These are phyloP conservation scores for Aristolochia californica DNA, from an alignment of 164 flowering plant species.

Conservation along the genomic window DNA sequence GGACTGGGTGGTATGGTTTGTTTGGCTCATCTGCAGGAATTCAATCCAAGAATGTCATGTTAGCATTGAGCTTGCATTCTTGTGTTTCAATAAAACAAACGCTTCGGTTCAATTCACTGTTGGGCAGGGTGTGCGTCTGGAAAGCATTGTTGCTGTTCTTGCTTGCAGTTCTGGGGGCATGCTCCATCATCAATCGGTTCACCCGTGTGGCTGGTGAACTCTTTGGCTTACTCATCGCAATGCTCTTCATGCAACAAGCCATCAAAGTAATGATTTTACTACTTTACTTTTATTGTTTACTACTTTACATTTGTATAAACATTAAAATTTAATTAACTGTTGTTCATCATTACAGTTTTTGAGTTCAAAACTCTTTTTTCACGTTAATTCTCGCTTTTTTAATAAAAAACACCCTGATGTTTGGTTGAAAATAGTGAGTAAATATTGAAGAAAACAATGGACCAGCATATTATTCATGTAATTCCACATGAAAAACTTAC, in stretches of 20 bases:
- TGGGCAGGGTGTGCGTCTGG: slow-evolving; percentile 91
- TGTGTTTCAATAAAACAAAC: not conserved
- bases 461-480: too few species aligned
- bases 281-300: not conserved
- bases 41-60: not conserved
- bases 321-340: too few species aligned
- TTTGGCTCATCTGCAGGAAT: not conserved
- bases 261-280: slow-evolving; percentile 44
- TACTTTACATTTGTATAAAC: too few species aligned
- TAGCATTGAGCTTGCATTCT: not conserved
- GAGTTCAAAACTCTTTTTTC: too few species aligned
- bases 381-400: too few species aligned
- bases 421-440: too few species aligned
- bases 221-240: slow-evolving; percentile 82
- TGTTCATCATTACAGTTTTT: too few species aligned
- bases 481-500: too few species aligned
- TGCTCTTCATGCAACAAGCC: slow-evolving; percentile 96
- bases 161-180: slow-evolving; percentile 69
- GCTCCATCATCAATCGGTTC: slow-evolving; percentile 83
- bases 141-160: slow-evolving; percentile 60
- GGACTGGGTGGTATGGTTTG: slow-evolving; percentile 80
- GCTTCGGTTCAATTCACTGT: not conserved
- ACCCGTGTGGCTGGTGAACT: slow-evolving; percentile 89
- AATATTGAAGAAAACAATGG: too few species aligned
- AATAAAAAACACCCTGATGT: too few species aligned